Percentiles rank a stretch among this genome's conserved stretches.
These are phyloP conservation scores for Penicillium egyptiacum DNA, from an alignment of 495 filamentous ascomycete species.

Conservation along the genomic window DNA sequence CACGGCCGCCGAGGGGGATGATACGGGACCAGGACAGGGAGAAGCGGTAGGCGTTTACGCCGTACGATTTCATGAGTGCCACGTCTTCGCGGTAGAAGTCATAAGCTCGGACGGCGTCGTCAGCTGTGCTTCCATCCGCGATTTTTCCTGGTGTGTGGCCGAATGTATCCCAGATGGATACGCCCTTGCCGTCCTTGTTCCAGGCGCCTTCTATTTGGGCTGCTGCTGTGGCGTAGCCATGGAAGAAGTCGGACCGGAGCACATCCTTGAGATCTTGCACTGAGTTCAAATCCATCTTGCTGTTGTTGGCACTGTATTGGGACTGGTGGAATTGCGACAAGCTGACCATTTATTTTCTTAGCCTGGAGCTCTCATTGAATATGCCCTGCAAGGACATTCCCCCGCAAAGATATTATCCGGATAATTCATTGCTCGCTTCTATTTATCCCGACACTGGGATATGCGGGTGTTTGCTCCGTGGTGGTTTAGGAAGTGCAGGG, in stretches of 20 bases:
- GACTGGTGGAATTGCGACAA: not conserved
- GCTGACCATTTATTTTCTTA: constrained; percentile 4
- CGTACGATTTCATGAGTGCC: constrained; percentile 63
- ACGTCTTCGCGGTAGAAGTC: constrained; percentile 69
- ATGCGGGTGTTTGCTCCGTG: constrained; percentile 19
- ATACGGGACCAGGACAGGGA: constrained; percentile 71
- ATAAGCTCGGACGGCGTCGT: constrained; percentile 69
- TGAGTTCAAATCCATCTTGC: constrained; percentile 29
- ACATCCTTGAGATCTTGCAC: constrained; percentile 35
- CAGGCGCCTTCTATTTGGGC: constrained; percentile 68
- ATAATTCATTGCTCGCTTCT: not conserved
- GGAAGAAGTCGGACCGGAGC: constrained; percentile 36
- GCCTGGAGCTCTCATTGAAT: not conserved
- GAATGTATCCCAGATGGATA: constrained; percentile 74
- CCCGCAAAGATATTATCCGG: constrained; percentile 1
- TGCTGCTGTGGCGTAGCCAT: constrained; percentile 41
- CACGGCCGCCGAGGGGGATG: constrained; percentile 50
- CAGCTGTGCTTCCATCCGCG: constrained; percentile 63
- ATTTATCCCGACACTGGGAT: constrained; percentile 14
- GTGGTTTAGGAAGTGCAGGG: constrained; percentile 11
- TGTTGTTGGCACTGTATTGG: not conserved
- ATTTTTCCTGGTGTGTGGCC: constrained; percentile 66
- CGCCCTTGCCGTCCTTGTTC: constrained; percentile 63
- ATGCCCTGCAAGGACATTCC: not conserved
- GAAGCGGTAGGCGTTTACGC: constrained; percentile 67